Base-by-base conservation (phyloP, 305 asterid genomes). In the Petunia hybrid region DNA sequence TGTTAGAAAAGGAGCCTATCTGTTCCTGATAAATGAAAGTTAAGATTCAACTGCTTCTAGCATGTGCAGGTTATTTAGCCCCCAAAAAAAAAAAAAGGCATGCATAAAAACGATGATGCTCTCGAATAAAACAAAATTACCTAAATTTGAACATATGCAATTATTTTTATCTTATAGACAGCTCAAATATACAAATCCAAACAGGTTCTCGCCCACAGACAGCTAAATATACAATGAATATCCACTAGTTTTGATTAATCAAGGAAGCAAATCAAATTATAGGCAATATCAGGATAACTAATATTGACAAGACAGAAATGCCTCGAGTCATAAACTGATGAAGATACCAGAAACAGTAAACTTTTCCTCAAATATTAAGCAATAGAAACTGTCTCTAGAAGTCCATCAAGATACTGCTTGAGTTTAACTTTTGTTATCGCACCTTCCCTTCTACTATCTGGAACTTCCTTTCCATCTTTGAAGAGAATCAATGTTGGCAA, bases 371-470 rank as follows among this genome's bases (percentile, higher is more conserved):
- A 83, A 65, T 65, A 63, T 87, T 86, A 93, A 45, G 82, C 87
- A 4, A 87, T 31, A 53, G 97, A 85, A 38, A 86, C 87, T 0
- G 94, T 85, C 75, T 89, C 86, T 69, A 94, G 89, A 82, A 87
- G 88, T 56, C 88, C 87, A 70, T 91, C 97, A 61, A 92, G 80
- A 65, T 92, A 89, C 84, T 85, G 88, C 85, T 92, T 91, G 6
- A 94, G 97, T 81, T 92, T 94, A 65, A 60, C 89, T 88, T 94
- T 91, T 12, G 95, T 88, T 80, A 94, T 94, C 55, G 98, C 98
- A 35, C 97, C 98, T 88, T 94, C 97, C 85, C 92, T 89, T 85
- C 92, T 91, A 89, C 98, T 94, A 57, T 75, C 87, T 14, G 94
- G 88, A 66, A 91, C 93, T 88, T 89, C 98, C 80, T 89, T 83